phyloP scores from a whole-genome alignment of 345 rosid species.

The Syzygium aromaticum region DNA sequence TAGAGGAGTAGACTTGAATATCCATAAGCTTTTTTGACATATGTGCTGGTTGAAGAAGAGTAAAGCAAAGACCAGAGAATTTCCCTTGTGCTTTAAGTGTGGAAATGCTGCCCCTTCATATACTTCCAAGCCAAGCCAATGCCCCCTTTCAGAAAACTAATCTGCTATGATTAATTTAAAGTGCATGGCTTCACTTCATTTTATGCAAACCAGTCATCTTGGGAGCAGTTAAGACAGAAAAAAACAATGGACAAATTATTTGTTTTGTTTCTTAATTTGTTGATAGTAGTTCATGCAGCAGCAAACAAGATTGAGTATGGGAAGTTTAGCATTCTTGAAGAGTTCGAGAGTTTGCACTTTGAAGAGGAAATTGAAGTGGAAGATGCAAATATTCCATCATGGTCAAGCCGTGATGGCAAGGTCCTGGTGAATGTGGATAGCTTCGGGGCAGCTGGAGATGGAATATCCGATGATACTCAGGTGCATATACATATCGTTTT shows the following conservation, averaged over 20 bases:
- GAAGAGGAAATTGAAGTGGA: conserved; percentile 40
- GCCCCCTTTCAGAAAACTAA: conserved; percentile 40
- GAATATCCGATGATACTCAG: conserved; percentile 90
- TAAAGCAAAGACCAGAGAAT: conserved; percentile 58
- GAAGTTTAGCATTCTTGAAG: conserved; percentile 38
- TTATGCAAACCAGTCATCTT: conserved; percentile 30
- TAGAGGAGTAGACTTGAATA: conserved; percentile 6
- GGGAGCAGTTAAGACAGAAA: conserved; percentile 12
- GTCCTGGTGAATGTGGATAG: conserved; percentile 89
- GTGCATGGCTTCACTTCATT: conserved; percentile 22
- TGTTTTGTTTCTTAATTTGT: conserved; percentile 37
- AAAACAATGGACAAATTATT: conserved; percentile 45
- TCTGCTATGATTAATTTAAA: conserved; percentile 40
- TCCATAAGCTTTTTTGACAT: conserved; percentile 27
- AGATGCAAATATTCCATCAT: conserved; percentile 27
- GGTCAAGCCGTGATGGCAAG: conserved; percentile 52
- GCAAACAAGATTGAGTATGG: conserved; percentile 26
- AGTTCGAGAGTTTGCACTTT: conserved; percentile 43
- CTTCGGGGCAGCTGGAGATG: conserved; percentile 89
- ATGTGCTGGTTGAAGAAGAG: conserved; percentile 37
- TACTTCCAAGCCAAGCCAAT: conserved; percentile 94
- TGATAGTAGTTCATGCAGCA: conserved; percentile 40
- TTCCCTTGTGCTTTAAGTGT: conserved; percentile 88
- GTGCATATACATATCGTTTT: conserved; percentile 15
- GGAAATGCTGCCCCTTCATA: conserved; percentile 52